Conservation (phyloP, 2,329 filamentous ascomycete genomes). For the Aspergillus jensenii region DNA sequence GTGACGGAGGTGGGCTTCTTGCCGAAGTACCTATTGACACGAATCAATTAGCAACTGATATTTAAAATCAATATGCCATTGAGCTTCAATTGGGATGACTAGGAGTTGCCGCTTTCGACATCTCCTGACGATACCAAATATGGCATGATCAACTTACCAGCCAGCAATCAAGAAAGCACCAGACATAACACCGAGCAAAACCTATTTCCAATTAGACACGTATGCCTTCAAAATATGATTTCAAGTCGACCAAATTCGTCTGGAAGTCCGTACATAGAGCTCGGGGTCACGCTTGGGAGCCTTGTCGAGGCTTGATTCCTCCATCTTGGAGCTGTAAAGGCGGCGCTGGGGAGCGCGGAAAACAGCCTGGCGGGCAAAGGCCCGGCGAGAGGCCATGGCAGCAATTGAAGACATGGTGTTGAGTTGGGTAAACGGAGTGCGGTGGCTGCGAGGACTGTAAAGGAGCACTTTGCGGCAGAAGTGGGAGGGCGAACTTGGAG, state of each 20-base stretch:
- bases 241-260: constrained; percentile 11
- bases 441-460: constrained; percentile 19
- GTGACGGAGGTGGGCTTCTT: constrained; percentile 80
- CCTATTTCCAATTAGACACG: constrained; percentile 52
- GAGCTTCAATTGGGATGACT: constrained; percentile 4
- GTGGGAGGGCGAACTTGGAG: constrained; percentile 29
- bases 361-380: constrained; percentile 40
- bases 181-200: constrained; percentile 88
- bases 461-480: constrained; percentile 13
- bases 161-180: constrained; percentile 84
- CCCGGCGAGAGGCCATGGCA: constrained; percentile 42
- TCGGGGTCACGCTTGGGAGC: constrained; percentile 70
- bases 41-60: constrained; percentile 53
- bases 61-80: background rate
- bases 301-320: constrained; percentile 56
- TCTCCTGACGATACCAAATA: background rate
- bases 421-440: constrained; percentile 12
- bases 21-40: constrained; percentile 58
- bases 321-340: constrained; percentile 43
- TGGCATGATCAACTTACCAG: constrained; percentile 50
- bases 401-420: constrained; percentile 44
- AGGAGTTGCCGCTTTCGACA: background rate
- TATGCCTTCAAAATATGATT: constrained; percentile 6
- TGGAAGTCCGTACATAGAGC: constrained; percentile 62
- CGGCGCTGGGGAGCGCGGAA: constrained; percentile 44